Conservation (phyloP, 2,329 filamentous ascomycete species). For the Fusarium siculi region DNA sequence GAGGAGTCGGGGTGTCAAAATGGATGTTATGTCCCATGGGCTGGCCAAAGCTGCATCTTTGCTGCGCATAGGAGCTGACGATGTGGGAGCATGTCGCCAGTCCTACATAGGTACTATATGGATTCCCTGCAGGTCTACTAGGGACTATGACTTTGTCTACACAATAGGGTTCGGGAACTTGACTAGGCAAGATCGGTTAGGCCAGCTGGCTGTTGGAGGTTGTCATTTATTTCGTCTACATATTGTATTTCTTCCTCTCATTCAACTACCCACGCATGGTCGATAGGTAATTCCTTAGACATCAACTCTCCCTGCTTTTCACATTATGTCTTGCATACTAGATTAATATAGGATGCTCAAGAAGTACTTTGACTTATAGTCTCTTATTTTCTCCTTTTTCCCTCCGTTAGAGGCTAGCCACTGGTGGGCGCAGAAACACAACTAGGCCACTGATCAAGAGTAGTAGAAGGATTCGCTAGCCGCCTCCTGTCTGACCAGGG, state of each 20-base stretch:
- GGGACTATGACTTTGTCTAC: not conserved
- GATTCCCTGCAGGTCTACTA: not conserved
- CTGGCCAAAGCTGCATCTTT: slow-evolving; percentile 40
- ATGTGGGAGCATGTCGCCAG: slow-evolving; percentile 24
- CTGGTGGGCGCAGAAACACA: not conserved
- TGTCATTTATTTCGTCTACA: slow-evolving; percentile 31
- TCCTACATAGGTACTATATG: slow-evolving; percentile 2
- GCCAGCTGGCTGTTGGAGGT: slow-evolving; percentile 28
- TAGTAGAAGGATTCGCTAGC: not conserved
- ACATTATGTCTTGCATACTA: slow-evolving; percentile 23
- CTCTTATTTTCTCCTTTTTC: not conserved
- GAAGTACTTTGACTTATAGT: slow-evolving; percentile 4
- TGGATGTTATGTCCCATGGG: slow-evolving; percentile 35
- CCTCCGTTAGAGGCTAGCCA: not conserved
- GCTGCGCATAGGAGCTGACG: slow-evolving; percentile 32
- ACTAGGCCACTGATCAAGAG: not conserved
- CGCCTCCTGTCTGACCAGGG: not conserved
- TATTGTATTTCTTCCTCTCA: slow-evolving; percentile 17
- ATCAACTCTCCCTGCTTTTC: slow-evolving; percentile 19
- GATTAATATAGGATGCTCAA: slow-evolving; percentile 16
- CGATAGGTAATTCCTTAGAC: slow-evolving; percentile 29
- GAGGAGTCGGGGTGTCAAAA: slow-evolving; percentile 46
- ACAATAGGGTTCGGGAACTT: not conserved
- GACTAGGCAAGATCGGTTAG: slow-evolving; percentile 7
- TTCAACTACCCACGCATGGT: slow-evolving; percentile 13